These are phyloP conservation scores for Rhynchospora breviuscula DNA, from an alignment of 176 grass and related monocot species.

Conservation along the genomic window DNA sequence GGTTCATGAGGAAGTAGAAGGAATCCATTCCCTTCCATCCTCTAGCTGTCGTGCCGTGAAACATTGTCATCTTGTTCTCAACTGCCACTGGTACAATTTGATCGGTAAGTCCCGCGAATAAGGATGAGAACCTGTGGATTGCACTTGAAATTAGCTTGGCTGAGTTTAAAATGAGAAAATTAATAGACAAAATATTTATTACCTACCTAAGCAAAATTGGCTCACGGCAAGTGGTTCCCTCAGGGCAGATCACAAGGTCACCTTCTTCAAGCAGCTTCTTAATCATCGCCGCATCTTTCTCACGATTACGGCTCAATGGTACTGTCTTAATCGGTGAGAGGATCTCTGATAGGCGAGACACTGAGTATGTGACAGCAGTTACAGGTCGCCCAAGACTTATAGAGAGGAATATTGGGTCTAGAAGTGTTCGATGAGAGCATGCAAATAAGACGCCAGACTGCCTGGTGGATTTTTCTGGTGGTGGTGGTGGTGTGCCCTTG, in stretches of 20 bases:
- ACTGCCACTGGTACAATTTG: constrained; percentile 76
- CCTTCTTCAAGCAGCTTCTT: constrained; percentile 38
- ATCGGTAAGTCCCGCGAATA: constrained; percentile 73
- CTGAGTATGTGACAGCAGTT: constrained; percentile 79
- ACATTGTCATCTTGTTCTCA: constrained; percentile 69
- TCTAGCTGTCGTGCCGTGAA: constrained; percentile 64
- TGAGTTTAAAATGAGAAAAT: too few species aligned
- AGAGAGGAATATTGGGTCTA: constrained; percentile 85
- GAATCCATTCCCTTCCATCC: constrained; percentile 71
- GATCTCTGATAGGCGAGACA: constrained; percentile 65
- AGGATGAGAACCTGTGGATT: constrained; percentile 41
- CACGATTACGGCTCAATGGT: constrained; percentile 48
- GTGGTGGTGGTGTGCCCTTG: constrained; percentile 33
- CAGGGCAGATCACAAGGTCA: constrained; percentile 69
- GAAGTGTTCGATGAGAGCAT: constrained; percentile 75
- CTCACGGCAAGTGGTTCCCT: constrained; percentile 73
- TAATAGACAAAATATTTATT: too few species aligned
- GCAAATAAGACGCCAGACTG: constrained; percentile 64
- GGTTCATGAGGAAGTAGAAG: constrained; percentile 89
- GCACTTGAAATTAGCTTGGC: too few species aligned
- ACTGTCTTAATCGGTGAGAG: constrained; percentile 66
- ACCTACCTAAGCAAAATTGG: constrained; percentile 42
- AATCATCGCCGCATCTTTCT: constrained; percentile 51
- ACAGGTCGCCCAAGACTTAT: constrained; percentile 54
- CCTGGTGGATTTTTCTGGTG: constrained; percentile 25